Conservation (phyloP, 1,139 yeast species). For the Protomyces arabidopsidicola region DNA sequence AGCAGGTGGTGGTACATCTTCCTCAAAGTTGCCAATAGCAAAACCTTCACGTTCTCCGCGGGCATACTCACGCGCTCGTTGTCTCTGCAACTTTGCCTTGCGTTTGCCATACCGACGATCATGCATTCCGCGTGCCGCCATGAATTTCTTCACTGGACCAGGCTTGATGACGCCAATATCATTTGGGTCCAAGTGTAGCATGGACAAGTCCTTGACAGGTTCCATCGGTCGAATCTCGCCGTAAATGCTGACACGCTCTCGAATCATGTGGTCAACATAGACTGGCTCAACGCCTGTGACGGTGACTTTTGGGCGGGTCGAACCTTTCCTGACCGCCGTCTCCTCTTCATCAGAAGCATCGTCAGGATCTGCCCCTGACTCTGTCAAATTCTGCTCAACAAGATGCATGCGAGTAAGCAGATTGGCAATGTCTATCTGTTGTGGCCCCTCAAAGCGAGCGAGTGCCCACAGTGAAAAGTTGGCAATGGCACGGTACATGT, state of each 20-base stretch:
- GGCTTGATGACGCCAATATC: slow-evolving; percentile 26
- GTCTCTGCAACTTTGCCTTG: slow-evolving; percentile 16
- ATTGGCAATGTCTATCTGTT: slow-evolving; percentile 8
- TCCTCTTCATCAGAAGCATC: neutral
- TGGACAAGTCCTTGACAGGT: slow-evolving; percentile 9
- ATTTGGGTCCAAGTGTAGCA: slow-evolving; percentile 8
- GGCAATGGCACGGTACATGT: slow-evolving; percentile 27
- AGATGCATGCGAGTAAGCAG: neutral
- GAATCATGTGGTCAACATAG: slow-evolving; percentile 25
- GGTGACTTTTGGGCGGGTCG: slow-evolving; percentile 7
- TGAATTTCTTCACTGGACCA: slow-evolving; percentile 23
- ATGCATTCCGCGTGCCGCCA: slow-evolving; percentile 20
- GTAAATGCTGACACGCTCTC: slow-evolving; percentile 22
- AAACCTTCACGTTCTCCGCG: slow-evolving; percentile 24
- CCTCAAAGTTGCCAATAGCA: slow-evolving; percentile 17
- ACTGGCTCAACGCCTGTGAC: slow-evolving; percentile 21
- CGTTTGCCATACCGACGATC: slow-evolving; percentile 15
- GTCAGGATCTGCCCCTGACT: neutral
- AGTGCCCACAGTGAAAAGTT: slow-evolving; percentile 27
- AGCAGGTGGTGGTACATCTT: slow-evolving; percentile 21
- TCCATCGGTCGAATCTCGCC: slow-evolving; percentile 26
- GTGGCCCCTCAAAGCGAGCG: slow-evolving; percentile 14
- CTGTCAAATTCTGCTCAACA: neutral
- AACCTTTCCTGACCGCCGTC: neutral
- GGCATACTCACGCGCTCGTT: slow-evolving; percentile 25